Percentiles rank a stretch among this genome's conserved stretches.
These are phyloP conservation scores for Phytophthora sp. DNA, from an alignment of 352 stramenopile genomes.

Conservation along the genomic window DNA sequence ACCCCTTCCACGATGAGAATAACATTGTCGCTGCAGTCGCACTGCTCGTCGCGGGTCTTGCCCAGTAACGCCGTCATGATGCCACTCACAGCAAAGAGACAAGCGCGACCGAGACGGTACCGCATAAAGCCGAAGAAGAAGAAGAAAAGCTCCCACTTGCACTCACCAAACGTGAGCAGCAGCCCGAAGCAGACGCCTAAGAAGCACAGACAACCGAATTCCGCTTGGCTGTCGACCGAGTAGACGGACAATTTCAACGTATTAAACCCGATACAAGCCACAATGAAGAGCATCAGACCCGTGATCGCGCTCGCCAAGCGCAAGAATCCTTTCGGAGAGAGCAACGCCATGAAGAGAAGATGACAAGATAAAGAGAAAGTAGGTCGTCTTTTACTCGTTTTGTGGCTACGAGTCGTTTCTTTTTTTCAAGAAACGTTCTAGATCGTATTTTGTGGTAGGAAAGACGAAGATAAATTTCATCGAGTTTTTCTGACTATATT, in stretches of 20 bases:
- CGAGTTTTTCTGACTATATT: no score
- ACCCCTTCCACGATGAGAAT: constrained; percentile 62
- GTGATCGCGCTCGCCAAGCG: constrained; percentile 42
- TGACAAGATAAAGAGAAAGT: not conserved
- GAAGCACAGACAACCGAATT: constrained; percentile 79
- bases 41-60: constrained; percentile 62
- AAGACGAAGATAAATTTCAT: no score
- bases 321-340: constrained; percentile 43
- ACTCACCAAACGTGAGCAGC: constrained; percentile 65
- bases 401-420: no score
- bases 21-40: constrained; percentile 52
- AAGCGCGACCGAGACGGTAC: constrained; percentile 66
- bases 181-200: constrained; percentile 68
- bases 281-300: constrained; percentile 47
- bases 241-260: constrained; percentile 41
- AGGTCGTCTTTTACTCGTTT: no score
- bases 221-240: constrained; percentile 55
- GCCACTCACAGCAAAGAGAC: constrained; percentile 62
- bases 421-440: not conserved
- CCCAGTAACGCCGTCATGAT: constrained; percentile 69
- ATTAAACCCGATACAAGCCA: constrained; percentile 60
- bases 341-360: constrained; percentile 11
- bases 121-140: constrained; percentile 85
- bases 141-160: constrained; percentile 71
- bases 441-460: no score